Percentiles rank a stretch among this genome's conserved stretches.
Conservation (phyloP, 2,329 filamentous ascomycete species). For the Cryphonectria radicalis region DNA sequence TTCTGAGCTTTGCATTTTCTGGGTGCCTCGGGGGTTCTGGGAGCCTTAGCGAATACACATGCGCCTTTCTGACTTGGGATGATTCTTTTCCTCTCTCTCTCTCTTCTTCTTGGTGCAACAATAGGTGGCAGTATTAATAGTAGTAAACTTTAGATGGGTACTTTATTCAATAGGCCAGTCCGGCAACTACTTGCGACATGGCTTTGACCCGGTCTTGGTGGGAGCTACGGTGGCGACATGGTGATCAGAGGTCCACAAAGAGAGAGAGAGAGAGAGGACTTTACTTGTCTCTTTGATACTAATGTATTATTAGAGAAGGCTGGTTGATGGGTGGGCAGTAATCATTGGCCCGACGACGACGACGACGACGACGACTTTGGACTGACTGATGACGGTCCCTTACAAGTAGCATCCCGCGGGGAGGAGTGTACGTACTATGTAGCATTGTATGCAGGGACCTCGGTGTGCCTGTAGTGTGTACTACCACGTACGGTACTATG, state of each 20-base stretch:
- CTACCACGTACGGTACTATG: too few relatives aligned
- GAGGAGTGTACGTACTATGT: background rate
- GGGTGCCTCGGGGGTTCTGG: background rate
- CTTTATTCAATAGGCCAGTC: background rate
- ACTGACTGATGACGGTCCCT: background rate
- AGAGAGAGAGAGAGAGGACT: too few relatives aligned
- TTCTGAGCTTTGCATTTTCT: slow-evolving; percentile 57
- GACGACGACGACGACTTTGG: too few relatives aligned
- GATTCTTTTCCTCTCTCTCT: background rate
- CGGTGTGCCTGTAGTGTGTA: background rate
- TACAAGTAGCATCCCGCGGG: background rate
- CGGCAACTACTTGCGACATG: background rate
- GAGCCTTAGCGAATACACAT: background rate
- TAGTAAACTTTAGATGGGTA: background rate
- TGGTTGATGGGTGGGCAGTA: background rate
- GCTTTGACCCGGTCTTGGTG: background rate
- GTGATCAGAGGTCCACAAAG: too few relatives aligned
- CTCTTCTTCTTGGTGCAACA: background rate
- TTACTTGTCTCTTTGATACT: too few relatives aligned
- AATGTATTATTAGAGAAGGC: background rate
- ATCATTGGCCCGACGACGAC: background rate
- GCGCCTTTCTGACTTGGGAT: background rate
- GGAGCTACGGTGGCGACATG: background rate
- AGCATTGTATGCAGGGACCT: background rate
- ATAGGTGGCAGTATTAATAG: background rate